A percentile compares a stretch with the other conserved stretches of the same genome.
Conservation (phyloP, 306 rosid genomes). For the Fragaria nilgerrensis region DNA sequence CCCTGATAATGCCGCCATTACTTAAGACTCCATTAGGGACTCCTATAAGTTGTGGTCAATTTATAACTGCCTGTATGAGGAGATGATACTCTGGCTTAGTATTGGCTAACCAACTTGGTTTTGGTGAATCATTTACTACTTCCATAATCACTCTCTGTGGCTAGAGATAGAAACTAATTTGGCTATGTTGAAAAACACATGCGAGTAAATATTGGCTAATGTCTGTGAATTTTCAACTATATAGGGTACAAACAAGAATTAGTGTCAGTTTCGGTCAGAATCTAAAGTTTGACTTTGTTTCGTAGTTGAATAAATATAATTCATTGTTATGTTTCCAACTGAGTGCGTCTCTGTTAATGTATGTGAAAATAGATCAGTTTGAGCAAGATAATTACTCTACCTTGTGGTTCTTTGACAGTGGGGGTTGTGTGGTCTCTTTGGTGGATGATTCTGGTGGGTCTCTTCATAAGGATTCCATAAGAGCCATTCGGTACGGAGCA, state of each 20-base stretch:
- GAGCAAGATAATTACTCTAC: background rate
- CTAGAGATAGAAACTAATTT: background rate
- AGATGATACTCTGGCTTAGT: background rate
- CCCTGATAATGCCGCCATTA: background rate
- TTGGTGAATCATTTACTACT: background rate
- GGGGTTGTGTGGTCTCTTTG: conserved; percentile 48
- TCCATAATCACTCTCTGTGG: background rate
- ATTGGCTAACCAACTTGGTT: background rate
- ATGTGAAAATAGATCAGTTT: background rate
- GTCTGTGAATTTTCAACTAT: background rate
- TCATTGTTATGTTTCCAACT: background rate
- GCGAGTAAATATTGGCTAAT: too few relatives aligned
- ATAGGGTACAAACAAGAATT: background rate
- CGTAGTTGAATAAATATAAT: background rate
- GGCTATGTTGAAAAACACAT: too few relatives aligned
- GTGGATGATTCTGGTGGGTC: conserved; percentile 44
- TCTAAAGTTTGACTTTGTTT: conserved; percentile 3
- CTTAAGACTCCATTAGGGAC: background rate
- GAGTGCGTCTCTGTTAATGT: background rate
- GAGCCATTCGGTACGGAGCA: conserved; percentile 74
- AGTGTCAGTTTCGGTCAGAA: background rate
- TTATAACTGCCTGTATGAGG: background rate
- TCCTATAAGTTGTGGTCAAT: background rate
- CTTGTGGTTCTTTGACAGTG: conserved; percentile 36
- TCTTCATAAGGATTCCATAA: conserved; percentile 63